phyloP scores from a whole-genome alignment of 139 green algal species.

The Picochlorum costavermella region DNA sequence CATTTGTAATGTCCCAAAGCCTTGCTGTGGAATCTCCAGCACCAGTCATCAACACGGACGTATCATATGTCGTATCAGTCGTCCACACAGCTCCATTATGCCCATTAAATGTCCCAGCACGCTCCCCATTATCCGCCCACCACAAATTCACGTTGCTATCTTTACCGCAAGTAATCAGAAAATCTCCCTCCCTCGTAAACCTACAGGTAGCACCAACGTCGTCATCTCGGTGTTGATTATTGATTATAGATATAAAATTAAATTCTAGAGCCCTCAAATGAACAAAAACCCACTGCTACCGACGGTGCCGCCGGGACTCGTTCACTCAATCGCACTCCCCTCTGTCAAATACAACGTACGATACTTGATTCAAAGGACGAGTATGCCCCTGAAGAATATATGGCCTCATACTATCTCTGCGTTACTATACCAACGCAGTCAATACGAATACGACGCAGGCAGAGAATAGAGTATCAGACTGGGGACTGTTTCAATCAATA shows the following conservation, averaged over 20 bases:
- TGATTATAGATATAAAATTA: background rate
- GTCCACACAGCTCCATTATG: slow-evolving; percentile 93
- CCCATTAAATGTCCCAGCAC: slow-evolving; percentile 91
- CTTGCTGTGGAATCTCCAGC: slow-evolving; percentile 77
- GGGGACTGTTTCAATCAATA: too few species aligned
- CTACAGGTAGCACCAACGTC: slow-evolving; percentile 30
- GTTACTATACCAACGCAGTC: background rate
- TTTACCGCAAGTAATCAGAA: slow-evolving; percentile 93
- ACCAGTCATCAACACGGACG: slow-evolving; percentile 68
- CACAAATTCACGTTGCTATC: slow-evolving; percentile 82
- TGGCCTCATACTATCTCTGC: slow-evolving; percentile 10
- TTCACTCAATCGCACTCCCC: background rate
- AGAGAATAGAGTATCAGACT: too few species aligned
- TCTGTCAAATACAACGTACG: background rate
- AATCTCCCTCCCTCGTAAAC: slow-evolving; percentile 94
- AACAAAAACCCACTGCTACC: too few species aligned
- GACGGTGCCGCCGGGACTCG: background rate
- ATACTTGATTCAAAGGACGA: slow-evolving; percentile 23
- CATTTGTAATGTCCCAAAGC: slow-evolving; percentile 87
- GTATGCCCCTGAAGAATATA: slow-evolving; percentile 20
- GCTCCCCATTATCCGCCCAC: slow-evolving; percentile 81
- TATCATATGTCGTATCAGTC: slow-evolving; percentile 79
- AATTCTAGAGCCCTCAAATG: too few species aligned
- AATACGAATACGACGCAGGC: background rate
- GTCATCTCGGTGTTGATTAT: background rate